Base-by-base conservation (phyloP, 805 yeast genomes). In the Lipomyces starkeyi region DNA sequence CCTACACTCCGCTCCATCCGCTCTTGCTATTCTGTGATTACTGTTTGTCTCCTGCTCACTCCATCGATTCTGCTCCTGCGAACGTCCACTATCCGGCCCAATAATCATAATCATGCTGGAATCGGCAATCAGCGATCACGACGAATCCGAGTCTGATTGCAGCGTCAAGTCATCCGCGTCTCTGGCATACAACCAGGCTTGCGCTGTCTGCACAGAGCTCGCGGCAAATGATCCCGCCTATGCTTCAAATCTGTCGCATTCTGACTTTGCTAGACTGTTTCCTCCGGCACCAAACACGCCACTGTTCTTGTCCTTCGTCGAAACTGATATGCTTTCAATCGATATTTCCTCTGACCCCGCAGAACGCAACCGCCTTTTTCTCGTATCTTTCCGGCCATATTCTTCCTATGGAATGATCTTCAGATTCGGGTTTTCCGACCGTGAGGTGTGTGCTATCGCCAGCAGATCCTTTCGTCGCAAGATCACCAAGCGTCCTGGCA, bases 211-310 rank as follows among this genome's bases (percentile, higher is more conserved):
- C 49, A n/a, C 49, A 43, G 49, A 43, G 49, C 49, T 43, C 49
- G 49, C 49, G 20, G 22, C 49, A 43, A 43, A 43, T 6, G 49
- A 43, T 43, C 56, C 56, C 2, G 34, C 56, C 32, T 25, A 25
- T 29, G 34, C 20, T 13, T 53, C 56, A 25, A 53, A 25, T 25
- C 32, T 57, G 27, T 25, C 43, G 43, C 58, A 57, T n/a, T 22
- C 43, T 22, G 60, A 57, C 20, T 32, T 57, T 32, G 43, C 60
- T 20, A 25, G 49, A 25, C 49, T 57, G 35, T 57, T 57, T 57
- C 60, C 60, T 13, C 43, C 43, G 37, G 29, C 34, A 13, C 56
- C 43, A 25, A 32, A 57, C 49, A n/a, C n/a, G 25, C 60, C 60
- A 55, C 60, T 57, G 27, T 57, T 25, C n/a, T 27, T 57, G 37